Conservation (phyloP, 2,329 filamentous ascomycete genomes). For the Neofusicoccum umdonicola region DNA sequence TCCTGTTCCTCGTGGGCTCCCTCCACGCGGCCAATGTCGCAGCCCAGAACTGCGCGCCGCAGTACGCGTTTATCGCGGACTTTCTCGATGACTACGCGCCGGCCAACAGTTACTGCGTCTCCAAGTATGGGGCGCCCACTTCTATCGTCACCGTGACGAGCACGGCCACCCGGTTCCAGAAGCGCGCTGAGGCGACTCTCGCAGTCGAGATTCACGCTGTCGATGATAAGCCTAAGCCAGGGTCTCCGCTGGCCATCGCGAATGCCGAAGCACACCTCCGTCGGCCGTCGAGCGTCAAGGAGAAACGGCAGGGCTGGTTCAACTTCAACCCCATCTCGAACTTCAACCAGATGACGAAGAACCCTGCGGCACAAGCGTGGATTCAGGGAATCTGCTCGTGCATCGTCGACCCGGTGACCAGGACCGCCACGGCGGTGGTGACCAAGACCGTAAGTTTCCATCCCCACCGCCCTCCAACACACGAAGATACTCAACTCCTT, state of each 20-base stretch:
- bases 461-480: no score
- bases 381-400: neutral
- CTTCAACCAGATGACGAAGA: neutral
- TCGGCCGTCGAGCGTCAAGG: neutral
- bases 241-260: no score
- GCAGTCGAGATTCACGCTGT: neutral
- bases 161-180: neutral
- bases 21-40: neutral
- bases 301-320: neutral
- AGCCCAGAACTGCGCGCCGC: neutral
- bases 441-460: neutral
- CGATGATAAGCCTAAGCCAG: neutral
- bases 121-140: neutral
- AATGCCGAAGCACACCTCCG: no score
- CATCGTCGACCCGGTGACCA: neutral
- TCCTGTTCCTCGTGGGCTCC: neutral
- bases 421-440: neutral
- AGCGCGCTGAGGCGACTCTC: neutral
- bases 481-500: no score
- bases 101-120: neutral
- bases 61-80: neutral
- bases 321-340: neutral
- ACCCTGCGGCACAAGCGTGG: neutral
- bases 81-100: neutral
- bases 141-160: neutral